Base-by-base conservation (phyloP, 225 moss, liverwort and hornwort species). In the Lunularia cruciata region DNA sequence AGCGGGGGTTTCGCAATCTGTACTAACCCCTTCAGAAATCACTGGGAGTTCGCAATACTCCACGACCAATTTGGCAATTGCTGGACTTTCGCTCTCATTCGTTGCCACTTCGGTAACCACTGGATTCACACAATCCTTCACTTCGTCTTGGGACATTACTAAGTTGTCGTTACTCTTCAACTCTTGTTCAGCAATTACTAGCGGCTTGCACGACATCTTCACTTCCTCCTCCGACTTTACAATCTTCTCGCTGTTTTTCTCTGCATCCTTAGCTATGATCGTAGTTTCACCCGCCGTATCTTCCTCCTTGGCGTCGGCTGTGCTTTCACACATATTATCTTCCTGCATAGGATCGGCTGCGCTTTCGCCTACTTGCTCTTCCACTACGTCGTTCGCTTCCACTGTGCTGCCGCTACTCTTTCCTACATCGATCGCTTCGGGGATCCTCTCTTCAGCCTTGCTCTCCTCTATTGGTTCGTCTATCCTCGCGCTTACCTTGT, bases 261-360 rank as follows among this genome's bases (percentile, higher is more conserved):
- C 59, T 36, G 59, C 59, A 12, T 60, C 35, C 59, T 37, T 9
- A 60, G 0, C 36, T 35, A 20, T 22, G 11, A 33, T n/a, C 37
- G 36, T 60, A 18, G 15, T 60, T 35, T 60, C 59, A 60, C 22
- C 55, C 23, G 28, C 55, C 28, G 30, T 26, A 27, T 56, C 30
- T 27, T 56, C 55, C 55, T 56, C 20, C 35, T 11, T 60, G 18
- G 19, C 28, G 25, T 43, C 43, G 39, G n/a, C 22, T 42, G 43
- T 6, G 65, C 46, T 47, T 65, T 31, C 25, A 43, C 47, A 65
- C 19, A 15, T 23, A 40, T 25, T 63, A 11, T 63, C 63, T 43
- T 23, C 42, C 25, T 60, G 35, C 59, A 30, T 19, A n/a, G 43
- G 42, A 20, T 45, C 43, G 2, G 43, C 43, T 63, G 16, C 16